phyloP scores from a whole-genome alignment of 2,329 filamentous ascomycete genomes.

The Aspergillus sp. region DNA sequence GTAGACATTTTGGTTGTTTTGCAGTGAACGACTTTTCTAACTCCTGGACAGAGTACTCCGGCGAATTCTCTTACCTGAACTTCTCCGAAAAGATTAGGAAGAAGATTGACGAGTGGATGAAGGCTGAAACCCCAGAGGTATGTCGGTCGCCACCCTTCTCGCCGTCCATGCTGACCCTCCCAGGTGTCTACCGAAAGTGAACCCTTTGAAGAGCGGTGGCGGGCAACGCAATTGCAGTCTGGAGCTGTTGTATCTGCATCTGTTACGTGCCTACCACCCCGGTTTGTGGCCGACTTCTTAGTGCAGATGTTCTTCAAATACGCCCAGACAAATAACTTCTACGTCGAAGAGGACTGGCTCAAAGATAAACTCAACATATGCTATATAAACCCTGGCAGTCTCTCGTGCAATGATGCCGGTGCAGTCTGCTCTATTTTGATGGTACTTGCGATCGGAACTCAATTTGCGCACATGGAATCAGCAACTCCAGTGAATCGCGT shows the following conservation, averaged over 20 bases:
- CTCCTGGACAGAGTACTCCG: conserved; percentile 40
- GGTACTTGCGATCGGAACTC: conserved; percentile 45
- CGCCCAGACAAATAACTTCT: conserved; percentile 46
- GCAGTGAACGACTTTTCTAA: conserved; percentile 6
- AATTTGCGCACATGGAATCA: conserved; percentile 46
- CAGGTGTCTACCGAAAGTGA: conserved; percentile 39
- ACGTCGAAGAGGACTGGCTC: conserved; percentile 44
- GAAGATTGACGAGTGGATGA: conserved; percentile 46
- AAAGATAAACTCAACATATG: conserved; percentile 38
- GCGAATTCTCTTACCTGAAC: conserved; percentile 47
- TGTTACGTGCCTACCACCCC: conserved; percentile 42
- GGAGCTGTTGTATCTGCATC: conserved; percentile 37
- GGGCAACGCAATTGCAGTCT: conserved; percentile 43
- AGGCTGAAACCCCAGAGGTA: conserved; percentile 38
- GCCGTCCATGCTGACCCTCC: conserved; percentile 8
- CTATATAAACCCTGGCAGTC: conserved; percentile 36
- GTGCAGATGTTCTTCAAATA: conserved; percentile 47
- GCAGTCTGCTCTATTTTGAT: conserved; percentile 44
- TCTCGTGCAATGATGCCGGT: conserved; percentile 40
- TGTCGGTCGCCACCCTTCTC: background rate
- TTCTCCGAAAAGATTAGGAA: conserved; percentile 45
- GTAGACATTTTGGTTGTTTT: background rate
- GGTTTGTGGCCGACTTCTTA: conserved; percentile 45
- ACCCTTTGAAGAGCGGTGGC: conserved; percentile 44
- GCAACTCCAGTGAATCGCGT: conserved; percentile 35